Evolutionary conservation across 257 asterid genomes (phyloP), one percentile per base, ranked within the genome.

Genomic region (Scutellaria galericulata): DNA sequence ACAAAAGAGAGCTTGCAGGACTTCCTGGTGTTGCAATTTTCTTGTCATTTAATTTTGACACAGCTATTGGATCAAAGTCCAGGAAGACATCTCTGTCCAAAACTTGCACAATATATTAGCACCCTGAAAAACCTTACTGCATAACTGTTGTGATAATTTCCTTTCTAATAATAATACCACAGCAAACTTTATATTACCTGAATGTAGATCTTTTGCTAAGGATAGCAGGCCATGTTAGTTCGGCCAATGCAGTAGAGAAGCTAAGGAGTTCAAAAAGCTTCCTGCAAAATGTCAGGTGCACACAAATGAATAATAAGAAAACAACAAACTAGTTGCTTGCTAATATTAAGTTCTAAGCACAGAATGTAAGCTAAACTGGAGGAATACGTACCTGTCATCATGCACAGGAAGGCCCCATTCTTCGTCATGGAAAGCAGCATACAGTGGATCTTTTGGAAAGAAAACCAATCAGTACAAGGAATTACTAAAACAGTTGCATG

Each of bases 341-440:
- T 22, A 58, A 35, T 52, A 46, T 53, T 46, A 77, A 57, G 47
- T 66, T 27, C 2, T 41, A 64, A 68, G 71, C 50, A 47, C 20
- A 74, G 53, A 35, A 35, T 7, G 72, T 63, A 54, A 60, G 78
- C 56, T 66, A 8, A 52, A 74, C 44, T 56, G 77, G 50, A 75
- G 60, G 50, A 27, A 11, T 70, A 77, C 82, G 6, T 81, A 94
- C 98, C 79, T 88, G 80, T 94, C 98, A 66, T 86, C 94, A 37
- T 89, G 96, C 74, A 81, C 88, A 54, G 97, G 91, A 86, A 89
- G 85, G 70, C 96, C 98, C 98, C 98, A 94, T 79, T 91, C 96
- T 79, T 94, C 96, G 22, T 94, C 98, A 75, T 94, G 98, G 77
- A 89, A 91, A 47, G 94, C 91, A 78, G 86, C 87, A 70, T 91